Evolutionary conservation across 78 protist genomes (phyloP).

Genomic region (Thecamonas trahens): DNA sequence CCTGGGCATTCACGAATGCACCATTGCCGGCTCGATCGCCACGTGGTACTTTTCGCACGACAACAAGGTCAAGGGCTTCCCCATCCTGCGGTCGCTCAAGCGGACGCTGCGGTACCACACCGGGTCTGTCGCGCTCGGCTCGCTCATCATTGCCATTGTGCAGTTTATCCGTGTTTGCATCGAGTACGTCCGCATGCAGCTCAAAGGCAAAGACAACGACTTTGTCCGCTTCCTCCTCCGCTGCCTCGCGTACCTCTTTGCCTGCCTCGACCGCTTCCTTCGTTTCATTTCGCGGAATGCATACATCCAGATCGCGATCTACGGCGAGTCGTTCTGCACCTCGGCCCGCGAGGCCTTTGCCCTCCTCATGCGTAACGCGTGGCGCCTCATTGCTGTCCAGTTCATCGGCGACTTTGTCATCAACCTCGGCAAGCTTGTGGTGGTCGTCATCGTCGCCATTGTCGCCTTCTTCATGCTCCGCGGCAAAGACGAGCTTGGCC

Average conservation of each 20-base stretch:
- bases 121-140: conserved; percentile 56
- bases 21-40: conserved; percentile 42
- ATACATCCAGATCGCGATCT: conserved; percentile 51
- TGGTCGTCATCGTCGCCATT: background rate
- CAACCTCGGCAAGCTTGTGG: conserved; percentile 31
- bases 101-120: conserved; percentile 42
- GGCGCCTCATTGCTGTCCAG: conserved; percentile 27
- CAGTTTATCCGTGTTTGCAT: conserved; percentile 38
- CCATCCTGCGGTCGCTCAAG: background rate
- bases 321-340: conserved; percentile 40
- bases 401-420: conserved; percentile 20
- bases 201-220: background rate
- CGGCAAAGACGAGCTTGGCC: background rate
- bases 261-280: conserved; percentile 45
- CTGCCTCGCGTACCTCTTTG: background rate
- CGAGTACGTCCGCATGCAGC: background rate
- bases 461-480: background rate
- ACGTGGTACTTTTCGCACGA: conserved; percentile 39
- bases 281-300: conserved; percentile 58
- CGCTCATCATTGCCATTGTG: conserved; percentile 48
- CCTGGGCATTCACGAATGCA: conserved; percentile 13
- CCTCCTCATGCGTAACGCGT: conserved; percentile 31
- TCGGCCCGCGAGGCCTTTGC: conserved; percentile 24
- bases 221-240: background rate
- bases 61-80: background rate